Evolutionary conservation across 495 filamentous ascomycete genomes (phyloP).

Genomic region (Talaromyces borbonicus): DNA sequence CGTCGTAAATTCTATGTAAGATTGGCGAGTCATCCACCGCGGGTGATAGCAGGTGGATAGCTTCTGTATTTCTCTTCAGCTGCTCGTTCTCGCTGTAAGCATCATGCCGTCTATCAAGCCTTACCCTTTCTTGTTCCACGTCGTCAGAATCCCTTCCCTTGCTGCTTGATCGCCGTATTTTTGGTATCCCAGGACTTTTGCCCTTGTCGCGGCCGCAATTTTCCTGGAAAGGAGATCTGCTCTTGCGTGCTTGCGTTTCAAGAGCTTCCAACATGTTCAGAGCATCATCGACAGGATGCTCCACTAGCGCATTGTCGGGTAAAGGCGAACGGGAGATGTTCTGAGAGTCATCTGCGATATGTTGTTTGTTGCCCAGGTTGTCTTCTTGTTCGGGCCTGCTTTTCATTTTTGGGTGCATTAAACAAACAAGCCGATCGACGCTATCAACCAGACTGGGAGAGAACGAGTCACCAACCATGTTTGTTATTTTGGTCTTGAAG

Average conservation of each 20-base stretch:
- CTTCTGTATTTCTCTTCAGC: constrained; percentile 2
- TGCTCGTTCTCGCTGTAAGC: constrained; percentile 33
- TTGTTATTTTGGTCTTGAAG: constrained; percentile 18
- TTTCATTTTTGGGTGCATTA: constrained; percentile 85
- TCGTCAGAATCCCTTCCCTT: constrained; percentile 29
- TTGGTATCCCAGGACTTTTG: constrained; percentile 56
- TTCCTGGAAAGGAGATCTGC: constrained; percentile 15
- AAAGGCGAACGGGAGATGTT: too few species aligned
- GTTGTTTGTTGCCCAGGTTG: constrained; percentile 14
- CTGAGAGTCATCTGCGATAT: constrained; percentile 50
- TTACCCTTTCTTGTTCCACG: constrained; percentile 23
- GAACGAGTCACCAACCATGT: constrained; percentile 35
- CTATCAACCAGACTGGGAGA: constrained; percentile 82
- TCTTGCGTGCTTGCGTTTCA: constrained; percentile 53
- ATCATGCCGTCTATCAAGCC: constrained; percentile 27
- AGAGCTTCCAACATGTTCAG: constrained; percentile 78
- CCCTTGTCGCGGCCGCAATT: constrained; percentile 49
- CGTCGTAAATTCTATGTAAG: constrained; percentile 83
- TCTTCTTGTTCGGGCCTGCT: constrained; percentile 31
- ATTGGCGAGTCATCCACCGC: constrained; percentile 76
- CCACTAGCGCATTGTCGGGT: too few species aligned
- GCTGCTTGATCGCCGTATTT: constrained; percentile 37
- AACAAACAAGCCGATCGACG: constrained; percentile 75
- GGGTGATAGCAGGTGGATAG: constrained; percentile 59
- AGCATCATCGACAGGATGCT: constrained; percentile 84